These are phyloP conservation scores for Cadophora sp. DNA, from an alignment of 2,329 filamentous ascomycete genomes.

Conservation along the genomic window DNA sequence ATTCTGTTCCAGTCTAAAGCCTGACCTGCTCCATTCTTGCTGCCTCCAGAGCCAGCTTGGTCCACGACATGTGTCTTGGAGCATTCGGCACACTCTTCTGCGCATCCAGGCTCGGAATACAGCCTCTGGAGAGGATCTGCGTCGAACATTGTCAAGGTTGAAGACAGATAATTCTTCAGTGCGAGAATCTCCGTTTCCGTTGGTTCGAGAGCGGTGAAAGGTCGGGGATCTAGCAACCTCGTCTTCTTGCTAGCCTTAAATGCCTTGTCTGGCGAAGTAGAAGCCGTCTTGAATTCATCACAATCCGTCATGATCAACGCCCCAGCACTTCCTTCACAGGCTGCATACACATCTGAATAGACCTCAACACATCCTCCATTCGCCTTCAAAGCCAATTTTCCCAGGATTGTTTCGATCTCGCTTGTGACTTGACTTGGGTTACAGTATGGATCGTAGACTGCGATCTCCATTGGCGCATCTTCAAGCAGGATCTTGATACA, in stretches of 20 bases:
- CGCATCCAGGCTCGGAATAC: slow-evolving; percentile 39
- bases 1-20: slow-evolving; percentile 54
- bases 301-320: slow-evolving; percentile 60
- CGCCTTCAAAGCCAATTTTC: slow-evolving; percentile 42
- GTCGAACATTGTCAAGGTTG: not conserved
- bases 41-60: slow-evolving; percentile 20
- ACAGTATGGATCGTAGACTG: slow-evolving; percentile 70
- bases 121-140: slow-evolving; percentile 39
- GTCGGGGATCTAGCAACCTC: slow-evolving; percentile 34
- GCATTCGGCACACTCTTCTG: slow-evolving; percentile 45
- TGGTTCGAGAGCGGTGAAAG: slow-evolving; percentile 35
- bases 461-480: slow-evolving; percentile 68
- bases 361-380: slow-evolving; percentile 48
- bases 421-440: slow-evolving; percentile 48
- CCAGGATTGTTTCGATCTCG: slow-evolving; percentile 47
- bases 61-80: slow-evolving; percentile 28
- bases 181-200: slow-evolving; percentile 35
- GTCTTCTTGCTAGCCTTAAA: not conserved
- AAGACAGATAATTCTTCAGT: slow-evolving; percentile 32
- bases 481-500: slow-evolving; percentile 70
- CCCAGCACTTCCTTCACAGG: slow-evolving; percentile 54
- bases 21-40: slow-evolving; percentile 32
- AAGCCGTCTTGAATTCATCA: slow-evolving; percentile 55
- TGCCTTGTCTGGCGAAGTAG: slow-evolving; percentile 17
- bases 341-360: slow-evolving; percentile 51